Evolutionary conservation across 345 rosid species (phyloP).

Genomic region (Erysimum cheiranthoides): DNA sequence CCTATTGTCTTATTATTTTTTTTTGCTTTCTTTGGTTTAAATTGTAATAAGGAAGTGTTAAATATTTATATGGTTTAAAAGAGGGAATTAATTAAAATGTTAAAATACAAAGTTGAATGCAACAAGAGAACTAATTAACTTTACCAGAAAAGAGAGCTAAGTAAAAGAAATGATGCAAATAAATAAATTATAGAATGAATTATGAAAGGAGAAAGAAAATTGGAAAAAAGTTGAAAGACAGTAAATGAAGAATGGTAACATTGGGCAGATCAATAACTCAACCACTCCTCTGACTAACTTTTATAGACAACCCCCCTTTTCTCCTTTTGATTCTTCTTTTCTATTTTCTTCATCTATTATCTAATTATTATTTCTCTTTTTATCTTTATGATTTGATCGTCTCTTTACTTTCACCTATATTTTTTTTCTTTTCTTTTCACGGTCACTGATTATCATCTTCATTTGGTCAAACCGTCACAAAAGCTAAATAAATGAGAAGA

Average conservation of each 20-base stretch:
- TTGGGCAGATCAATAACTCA: constrained; percentile 76
- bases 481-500: not conserved
- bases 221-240: constrained; percentile 28
- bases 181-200: not conserved
- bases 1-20: no score
- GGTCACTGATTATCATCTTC: constrained; percentile 34
- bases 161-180: not conserved
- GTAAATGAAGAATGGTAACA: constrained; percentile 53
- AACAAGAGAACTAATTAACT: not conserved
- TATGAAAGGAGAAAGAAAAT: not conserved
- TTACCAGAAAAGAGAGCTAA: no score
- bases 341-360: constrained; percentile 28
- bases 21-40: no score
- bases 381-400: constrained; percentile 27
- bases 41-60: no score
- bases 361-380: constrained; percentile 1
- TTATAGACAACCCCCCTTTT: constrained; percentile 39
- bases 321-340: constrained; percentile 68
- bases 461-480: constrained; percentile 34
- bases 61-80: no score
- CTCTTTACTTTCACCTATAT: constrained; percentile 28
- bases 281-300: constrained; percentile 86
- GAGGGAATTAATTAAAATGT: no score
- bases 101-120: not conserved
- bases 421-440: constrained; percentile 23